Base-by-base conservation (phyloP, 2,329 filamentous ascomycete species). In the Trematosphaeria pertusa region DNA sequence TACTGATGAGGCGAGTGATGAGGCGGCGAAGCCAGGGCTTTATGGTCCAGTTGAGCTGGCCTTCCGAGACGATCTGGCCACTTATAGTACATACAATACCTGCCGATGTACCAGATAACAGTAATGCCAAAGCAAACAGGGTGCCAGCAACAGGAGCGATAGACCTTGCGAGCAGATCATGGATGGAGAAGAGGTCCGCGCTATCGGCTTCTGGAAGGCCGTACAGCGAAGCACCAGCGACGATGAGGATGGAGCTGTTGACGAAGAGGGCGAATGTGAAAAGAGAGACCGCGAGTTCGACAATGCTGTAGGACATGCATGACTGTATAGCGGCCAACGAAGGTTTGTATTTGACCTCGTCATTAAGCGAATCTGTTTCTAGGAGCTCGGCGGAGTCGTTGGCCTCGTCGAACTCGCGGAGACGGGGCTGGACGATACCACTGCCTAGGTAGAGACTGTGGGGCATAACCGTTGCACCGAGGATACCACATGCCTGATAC, bases 41-140 rank as follows among this genome's bases (percentile, higher is more conserved):
- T 22, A 92, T 72, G 4, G 74, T 83, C 88, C 89, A 91, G 36
- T 84, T 83, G 34, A 96, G 70, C 50, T 91, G 89, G 5, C 91
- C 91, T 69, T 95, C 91, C 52, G 85, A 87, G 17, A 96, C 87
- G 86, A 96, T 94, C 69, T 96, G 91, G 0, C 91, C 91, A 0
- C 91, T 83, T 58, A 96, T 94, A 1, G 91, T 96, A 74, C 91
- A 95, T 2, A 95, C 87, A 26, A 96, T 89, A 5, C 91, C 91
- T 0, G 91, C 91, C 0, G 86, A 89, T 10, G 90, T 81, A 7
- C 91, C 91, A 0, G 87, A 92, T 0, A 95, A 81, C 0, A 96
- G 80, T 1, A 96, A 76, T 0, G 91, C 89, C 2, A 95, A 77
- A 0, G 89, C 89, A 54, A 96, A 96, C n/a, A 96, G 78, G 2